Evolutionary conservation across 2,329 filamentous ascomycete species (phyloP), one percentile per base, ranked within the genome.

Genomic region (Trichophaea hybrida): DNA sequence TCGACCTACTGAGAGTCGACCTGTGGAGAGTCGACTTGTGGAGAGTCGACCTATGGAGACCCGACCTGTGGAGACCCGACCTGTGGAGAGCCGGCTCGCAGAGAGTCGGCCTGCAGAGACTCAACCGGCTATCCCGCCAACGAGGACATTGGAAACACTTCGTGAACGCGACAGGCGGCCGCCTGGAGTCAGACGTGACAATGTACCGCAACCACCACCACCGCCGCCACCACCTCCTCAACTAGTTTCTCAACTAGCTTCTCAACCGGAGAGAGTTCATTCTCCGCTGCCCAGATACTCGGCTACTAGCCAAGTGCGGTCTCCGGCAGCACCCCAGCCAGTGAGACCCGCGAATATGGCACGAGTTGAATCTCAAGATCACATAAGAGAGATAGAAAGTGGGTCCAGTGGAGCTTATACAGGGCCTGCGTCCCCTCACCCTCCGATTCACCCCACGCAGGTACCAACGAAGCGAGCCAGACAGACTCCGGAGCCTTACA

Each of bases 321-420:
- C 82, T 38, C 85, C 84, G 46, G 74, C 84, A 69, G 86, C 86
- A 55, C 86, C 87, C 32, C 86, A 87, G 69, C 85, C 87, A 57
- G 82, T 83, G 53, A 84, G 86, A 69, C 81, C 63, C 17, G 63
- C 63, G 49, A 65, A 65, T 38, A 62, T 65, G 61, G 63, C 63
- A 46, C 61, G 63, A 34, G 63, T 65, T 50, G 63, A 65, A 55
- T 64, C 63, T 7, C 63, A 65, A 32, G 81, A 80, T 32, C 78
- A 79, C 51, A 71, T 82, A 62, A 76, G 79, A 59, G 73, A 75
- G 49, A 71, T 76, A 58, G 80, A 79, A 69, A 72, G n/a, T n/a
- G n/a, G n/a, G n/a, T n/a, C n/a, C n/a, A n/a, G n/a, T n/a, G n/a
- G n/a, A n/a, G n/a, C n/a, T n/a, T n/a, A 74, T 57, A 73, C 34